phyloP scores from a whole-genome alignment of 2,329 filamentous ascomycete genomes.

The Epicoccum nigrum region DNA sequence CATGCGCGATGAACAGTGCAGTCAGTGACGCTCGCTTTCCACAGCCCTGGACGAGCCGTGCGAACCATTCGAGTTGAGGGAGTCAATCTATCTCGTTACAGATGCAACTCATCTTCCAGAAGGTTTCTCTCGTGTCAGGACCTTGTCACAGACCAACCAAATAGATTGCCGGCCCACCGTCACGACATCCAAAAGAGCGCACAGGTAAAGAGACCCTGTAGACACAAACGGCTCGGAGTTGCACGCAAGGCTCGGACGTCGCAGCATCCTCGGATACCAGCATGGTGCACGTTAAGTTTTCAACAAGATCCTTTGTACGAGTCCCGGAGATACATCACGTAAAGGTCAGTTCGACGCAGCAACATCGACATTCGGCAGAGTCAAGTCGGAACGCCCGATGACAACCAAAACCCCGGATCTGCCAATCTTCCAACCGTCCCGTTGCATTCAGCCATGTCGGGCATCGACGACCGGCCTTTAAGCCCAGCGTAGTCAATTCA shows the following conservation, averaged over 20 bases:
- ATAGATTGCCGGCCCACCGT: constrained; percentile 40
- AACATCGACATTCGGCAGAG: constrained; percentile 1
- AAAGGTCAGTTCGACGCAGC: background rate
- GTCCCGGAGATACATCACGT: constrained; percentile 2
- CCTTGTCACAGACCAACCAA: constrained; percentile 34
- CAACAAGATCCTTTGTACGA: background rate
- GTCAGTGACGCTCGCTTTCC: background rate
- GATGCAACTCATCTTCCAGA: constrained; percentile 39
- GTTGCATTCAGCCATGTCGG: constrained; percentile 21
- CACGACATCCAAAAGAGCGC: constrained; percentile 20
- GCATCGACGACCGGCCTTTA: constrained; percentile 16
- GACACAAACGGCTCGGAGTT: constrained; percentile 12
- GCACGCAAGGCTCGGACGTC: constrained; percentile 1
- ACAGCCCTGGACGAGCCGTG: constrained; percentile 21
- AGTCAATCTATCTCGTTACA: constrained; percentile 19
- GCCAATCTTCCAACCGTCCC: constrained; percentile 1
- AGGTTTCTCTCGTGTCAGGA: constrained; percentile 35
- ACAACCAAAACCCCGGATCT: constrained; percentile 11
- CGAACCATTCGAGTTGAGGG: constrained; percentile 21
- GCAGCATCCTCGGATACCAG: constrained; percentile 5
- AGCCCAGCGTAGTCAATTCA: constrained; percentile 2
- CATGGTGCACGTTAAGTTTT: constrained; percentile 1
- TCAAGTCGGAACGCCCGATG: constrained; percentile 6
- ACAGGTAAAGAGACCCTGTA: constrained; percentile 12
- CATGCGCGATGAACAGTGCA: constrained; percentile 10